Percentiles rank a stretch among this genome's conserved stretches.
Conservation (phyloP, 768 basidiomycete species). For the Collybiopsis luxurians region DNA sequence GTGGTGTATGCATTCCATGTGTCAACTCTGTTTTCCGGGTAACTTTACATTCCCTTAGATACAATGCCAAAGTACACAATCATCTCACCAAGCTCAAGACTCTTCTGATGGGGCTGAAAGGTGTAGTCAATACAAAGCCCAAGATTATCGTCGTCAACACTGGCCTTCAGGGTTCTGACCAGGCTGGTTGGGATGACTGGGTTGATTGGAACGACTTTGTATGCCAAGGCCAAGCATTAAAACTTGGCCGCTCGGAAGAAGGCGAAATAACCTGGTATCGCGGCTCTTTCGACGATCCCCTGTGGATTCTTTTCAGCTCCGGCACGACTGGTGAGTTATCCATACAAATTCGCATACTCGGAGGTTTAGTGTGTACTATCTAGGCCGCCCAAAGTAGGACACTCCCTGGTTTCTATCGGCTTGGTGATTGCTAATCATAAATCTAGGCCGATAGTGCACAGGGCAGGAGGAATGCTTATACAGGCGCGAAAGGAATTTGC, state of each 20-base stretch:
- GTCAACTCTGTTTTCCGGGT: background rate
- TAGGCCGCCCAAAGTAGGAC: conserved; percentile 54
- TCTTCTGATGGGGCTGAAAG: conserved; percentile 50
- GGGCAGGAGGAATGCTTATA: conserved; percentile 75
- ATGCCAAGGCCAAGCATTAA: conserved; percentile 37
- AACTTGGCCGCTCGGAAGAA: conserved; percentile 44
- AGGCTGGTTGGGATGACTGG: conserved; percentile 49
- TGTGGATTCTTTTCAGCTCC: conserved; percentile 85
- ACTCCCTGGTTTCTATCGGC: conserved; percentile 1
- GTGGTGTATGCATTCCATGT: conserved; percentile 49
- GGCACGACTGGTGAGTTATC: conserved; percentile 66
- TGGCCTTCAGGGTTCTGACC: conserved; percentile 30
- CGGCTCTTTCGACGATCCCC: conserved; percentile 68
- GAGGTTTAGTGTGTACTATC: background rate
- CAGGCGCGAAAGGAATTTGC: conserved; percentile 70
- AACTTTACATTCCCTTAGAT: conserved; percentile 33
- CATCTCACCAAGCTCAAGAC: conserved; percentile 63
- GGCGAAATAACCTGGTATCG: conserved; percentile 67
- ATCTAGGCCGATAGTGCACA: conserved; percentile 71
- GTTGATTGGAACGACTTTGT: conserved; percentile 54
- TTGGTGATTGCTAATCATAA: conserved; percentile 8
- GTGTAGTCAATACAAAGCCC: conserved; percentile 32
- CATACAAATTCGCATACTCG: background rate
- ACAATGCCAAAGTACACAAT: conserved; percentile 68
- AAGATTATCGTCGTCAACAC: conserved; percentile 59